Percentiles rank a stretch among this genome's conserved stretches.
phyloP scores from a whole-genome alignment of 441 rosid genomes.

The Erodium trifolium region DNA sequence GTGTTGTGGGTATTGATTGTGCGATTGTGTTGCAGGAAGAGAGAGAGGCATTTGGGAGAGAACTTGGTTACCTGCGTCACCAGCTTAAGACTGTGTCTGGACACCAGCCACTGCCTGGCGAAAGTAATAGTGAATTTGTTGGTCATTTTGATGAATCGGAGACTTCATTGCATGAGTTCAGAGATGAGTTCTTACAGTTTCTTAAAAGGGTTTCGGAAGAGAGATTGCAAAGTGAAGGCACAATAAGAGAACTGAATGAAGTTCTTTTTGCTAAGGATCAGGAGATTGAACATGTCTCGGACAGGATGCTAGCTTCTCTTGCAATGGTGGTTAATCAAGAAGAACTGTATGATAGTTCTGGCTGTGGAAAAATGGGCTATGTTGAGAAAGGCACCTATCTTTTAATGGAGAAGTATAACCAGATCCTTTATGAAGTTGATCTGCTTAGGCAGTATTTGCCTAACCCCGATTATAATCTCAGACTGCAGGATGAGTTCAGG shows the following conservation, averaged over 20 bases:
- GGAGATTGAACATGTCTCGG: constrained; percentile 52
- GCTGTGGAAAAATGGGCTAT: constrained; percentile 41
- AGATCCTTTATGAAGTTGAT: constrained; percentile 54
- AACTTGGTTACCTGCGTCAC: constrained; percentile 31
- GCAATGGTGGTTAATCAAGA: constrained; percentile 48
- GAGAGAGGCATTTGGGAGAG: constrained; percentile 36
- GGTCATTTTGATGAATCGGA: constrained; percentile 11
- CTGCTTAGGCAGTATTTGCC: constrained; percentile 61
- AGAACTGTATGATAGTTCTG: constrained; percentile 49
- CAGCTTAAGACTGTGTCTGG: constrained; percentile 38
- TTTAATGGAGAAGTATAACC: constrained; percentile 55
- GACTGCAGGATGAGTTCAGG: constrained; percentile 46
- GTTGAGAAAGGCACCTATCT: constrained; percentile 44
- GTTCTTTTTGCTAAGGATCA: constrained; percentile 35
- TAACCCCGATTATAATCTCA: constrained; percentile 34
- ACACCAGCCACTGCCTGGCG: constrained; percentile 22
- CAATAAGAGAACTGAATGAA: constrained; percentile 34
- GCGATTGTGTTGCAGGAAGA: constrained; percentile 39
- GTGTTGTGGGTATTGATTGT: constrained; percentile 10
- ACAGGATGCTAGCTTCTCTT: constrained; percentile 57
- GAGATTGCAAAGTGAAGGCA: constrained; percentile 34
- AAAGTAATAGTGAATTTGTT: constrained; percentile 18
- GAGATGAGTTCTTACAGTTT: constrained; percentile 39
- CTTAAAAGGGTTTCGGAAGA: constrained; percentile 37
- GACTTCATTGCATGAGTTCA: constrained; percentile 25